These are phyloP conservation scores for Plectosphaerella sp. DNA, from an alignment of 2,329 filamentous ascomycete genomes.

Conservation along the genomic window DNA sequence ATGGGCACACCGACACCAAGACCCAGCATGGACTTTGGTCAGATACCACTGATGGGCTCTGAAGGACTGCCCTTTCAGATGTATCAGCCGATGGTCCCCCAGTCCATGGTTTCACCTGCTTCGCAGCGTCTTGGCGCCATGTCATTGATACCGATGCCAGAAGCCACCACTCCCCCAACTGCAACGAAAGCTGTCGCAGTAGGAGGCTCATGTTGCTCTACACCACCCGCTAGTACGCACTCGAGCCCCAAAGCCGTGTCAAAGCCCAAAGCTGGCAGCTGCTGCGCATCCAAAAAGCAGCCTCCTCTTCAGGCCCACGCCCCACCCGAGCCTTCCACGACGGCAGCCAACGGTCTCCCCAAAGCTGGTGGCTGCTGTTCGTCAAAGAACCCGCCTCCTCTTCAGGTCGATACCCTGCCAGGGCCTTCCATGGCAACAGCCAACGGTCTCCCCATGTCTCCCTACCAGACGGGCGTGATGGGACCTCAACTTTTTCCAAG, in stretches of 20 bases:
- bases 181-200: not conserved
- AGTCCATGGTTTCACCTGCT: slow-evolving; percentile 6
- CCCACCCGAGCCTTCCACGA: slow-evolving; percentile 16
- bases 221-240: slow-evolving; percentile 7
- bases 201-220: slow-evolving; percentile 14
- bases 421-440: slow-evolving; percentile 17
- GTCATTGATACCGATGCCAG: not conserved
- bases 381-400: slow-evolving; percentile 17
- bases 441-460: slow-evolving; percentile 21
- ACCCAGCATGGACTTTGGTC: slow-evolving; percentile 8
- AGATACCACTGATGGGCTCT: slow-evolving; percentile 10
- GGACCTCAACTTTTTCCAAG: slow-evolving; percentile 31
- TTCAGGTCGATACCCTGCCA: slow-evolving; percentile 2
- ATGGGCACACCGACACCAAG: slow-evolving; percentile 7
- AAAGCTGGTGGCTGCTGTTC: slow-evolving; percentile 31
- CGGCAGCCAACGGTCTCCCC: slow-evolving; percentile 13
- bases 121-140: slow-evolving; percentile 2
- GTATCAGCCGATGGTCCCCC: slow-evolving; percentile 7
- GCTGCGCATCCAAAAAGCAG: slow-evolving; percentile 29
- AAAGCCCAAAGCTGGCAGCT: slow-evolving; percentile 19
- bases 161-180: not conserved
- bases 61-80: slow-evolving; percentile 9
- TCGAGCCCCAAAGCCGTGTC: slow-evolving; percentile 11
- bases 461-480: slow-evolving; percentile 29
- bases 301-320: slow-evolving; percentile 6